A percentile compares a stretch with the other conserved stretches of the same genome.
These are phyloP conservation scores for Saksenaea oblongispora DNA, from an alignment of 371 early-diverging fungal genomes.

Conservation along the genomic window DNA sequence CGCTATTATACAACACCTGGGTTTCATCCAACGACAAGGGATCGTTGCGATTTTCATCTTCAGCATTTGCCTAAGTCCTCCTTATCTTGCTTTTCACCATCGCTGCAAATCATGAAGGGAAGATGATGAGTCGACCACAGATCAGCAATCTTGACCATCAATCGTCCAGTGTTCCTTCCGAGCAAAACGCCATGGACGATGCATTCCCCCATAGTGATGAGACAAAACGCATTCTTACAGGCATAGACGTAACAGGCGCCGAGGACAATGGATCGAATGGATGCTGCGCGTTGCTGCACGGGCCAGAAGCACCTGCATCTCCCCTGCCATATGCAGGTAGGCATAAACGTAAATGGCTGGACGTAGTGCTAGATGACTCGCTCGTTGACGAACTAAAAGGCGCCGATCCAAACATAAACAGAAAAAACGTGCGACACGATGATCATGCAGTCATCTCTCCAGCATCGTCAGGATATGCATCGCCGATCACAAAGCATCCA, in stretches of 20 bases:
- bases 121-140: not conserved
- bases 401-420: not conserved
- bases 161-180: not conserved
- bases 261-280: not conserved
- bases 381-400: not conserved
- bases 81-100: not conserved
- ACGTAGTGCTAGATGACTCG: conserved; percentile 14
- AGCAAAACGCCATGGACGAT: not conserved
- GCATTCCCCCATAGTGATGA: not conserved
- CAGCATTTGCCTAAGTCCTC: not conserved
- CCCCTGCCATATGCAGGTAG: not conserved
- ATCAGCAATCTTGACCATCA: not conserved
- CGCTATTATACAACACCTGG: not conserved
- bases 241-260: not conserved
- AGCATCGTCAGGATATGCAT: not conserved
- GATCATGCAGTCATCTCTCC: not conserved
- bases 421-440: no score
- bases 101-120: not conserved
- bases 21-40: not conserved
- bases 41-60: not conserved
- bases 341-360: conserved; percentile 15
- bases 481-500: not conserved
- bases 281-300: not conserved
- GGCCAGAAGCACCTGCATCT: not conserved
- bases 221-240: not conserved